A percentile compares a stretch with the other conserved stretches of the same genome.
Evolutionary conservation across 2,329 filamentous ascomycete species (phyloP).

Genomic region (Colletotrichum salicis): DNA sequence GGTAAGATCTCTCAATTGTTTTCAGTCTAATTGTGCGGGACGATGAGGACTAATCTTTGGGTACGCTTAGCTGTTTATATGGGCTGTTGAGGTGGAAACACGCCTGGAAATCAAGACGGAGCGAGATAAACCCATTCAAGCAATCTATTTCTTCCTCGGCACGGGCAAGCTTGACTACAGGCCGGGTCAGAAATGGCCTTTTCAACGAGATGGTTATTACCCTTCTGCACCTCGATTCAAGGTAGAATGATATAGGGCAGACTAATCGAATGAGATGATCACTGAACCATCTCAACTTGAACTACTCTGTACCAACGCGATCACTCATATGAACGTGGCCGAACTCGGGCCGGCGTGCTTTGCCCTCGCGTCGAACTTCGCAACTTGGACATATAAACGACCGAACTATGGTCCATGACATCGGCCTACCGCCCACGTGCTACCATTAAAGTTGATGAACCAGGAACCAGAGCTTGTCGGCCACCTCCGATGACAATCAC

Average conservation of each 20-base stretch:
- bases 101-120: not conserved
- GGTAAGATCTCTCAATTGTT: not conserved
- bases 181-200: no score
- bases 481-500: conserved; percentile 3
- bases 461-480: not conserved
- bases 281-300: not conserved
- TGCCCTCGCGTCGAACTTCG: not conserved
- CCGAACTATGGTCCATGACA: not conserved
- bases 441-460: not conserved
- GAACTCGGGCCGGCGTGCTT: not conserved
- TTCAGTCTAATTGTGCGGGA: not conserved
- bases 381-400: not conserved
- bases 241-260: no score
- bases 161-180: not conserved
- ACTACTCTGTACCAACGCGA: not conserved
- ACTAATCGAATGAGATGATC: not conserved
- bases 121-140: not conserved
- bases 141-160: no score
- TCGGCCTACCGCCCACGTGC: not conserved
- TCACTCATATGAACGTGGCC: not conserved
- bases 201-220: no score
- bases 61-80: not conserved
- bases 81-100: not conserved
- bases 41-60: not conserved
- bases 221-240: no score